A percentile compares a stretch with the other conserved stretches of the same genome.
Evolutionary conservation across 495 filamentous ascomycete genomes (phyloP).

Genomic region (Aspergillus indologenus): DNA sequence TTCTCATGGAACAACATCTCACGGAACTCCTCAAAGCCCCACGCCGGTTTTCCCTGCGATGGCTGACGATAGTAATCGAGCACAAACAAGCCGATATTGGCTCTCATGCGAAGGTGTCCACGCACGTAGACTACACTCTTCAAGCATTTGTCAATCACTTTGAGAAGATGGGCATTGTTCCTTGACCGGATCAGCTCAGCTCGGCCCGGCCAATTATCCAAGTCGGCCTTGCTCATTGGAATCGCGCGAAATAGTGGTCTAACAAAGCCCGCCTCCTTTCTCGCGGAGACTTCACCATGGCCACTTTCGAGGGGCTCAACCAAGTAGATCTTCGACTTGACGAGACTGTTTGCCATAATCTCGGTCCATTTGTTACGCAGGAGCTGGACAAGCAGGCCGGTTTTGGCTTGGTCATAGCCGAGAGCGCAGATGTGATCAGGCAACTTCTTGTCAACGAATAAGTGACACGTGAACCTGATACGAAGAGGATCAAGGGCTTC

Average conservation of each 20-base stretch:
- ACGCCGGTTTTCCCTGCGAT: conserved; percentile 29
- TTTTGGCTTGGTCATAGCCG: conserved; percentile 19
- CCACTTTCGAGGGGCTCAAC: conserved; percentile 36
- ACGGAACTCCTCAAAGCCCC: conserved; percentile 49
- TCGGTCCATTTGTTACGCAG: conserved; percentile 37
- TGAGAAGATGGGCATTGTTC: conserved; percentile 27
- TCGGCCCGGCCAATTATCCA: conserved; percentile 16
- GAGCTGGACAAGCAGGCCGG: conserved; percentile 31
- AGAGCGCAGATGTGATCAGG: conserved; percentile 27
- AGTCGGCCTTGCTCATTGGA: not conserved
- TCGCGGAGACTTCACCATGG: conserved; percentile 17
- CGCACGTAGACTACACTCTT: conserved; percentile 30
- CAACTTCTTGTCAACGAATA: conserved; percentile 31
- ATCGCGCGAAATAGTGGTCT: conserved; percentile 18
- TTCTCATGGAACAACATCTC: conserved; percentile 39
- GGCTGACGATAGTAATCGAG: conserved; percentile 44
- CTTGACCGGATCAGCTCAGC: conserved; percentile 19
- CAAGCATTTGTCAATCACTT: conserved; percentile 29
- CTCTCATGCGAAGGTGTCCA: conserved; percentile 50
- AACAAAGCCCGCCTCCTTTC: conserved; percentile 12
- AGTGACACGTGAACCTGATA: conserved; percentile 26
- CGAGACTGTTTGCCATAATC: conserved; percentile 29
- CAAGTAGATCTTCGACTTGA: conserved; percentile 35
- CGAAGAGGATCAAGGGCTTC: conserved; percentile 49
- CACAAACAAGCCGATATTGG: conserved; percentile 54